phyloP scores from a whole-genome alignment of 192 early-diverging fungal genomes.

The Mortierella antarctica region DNA sequence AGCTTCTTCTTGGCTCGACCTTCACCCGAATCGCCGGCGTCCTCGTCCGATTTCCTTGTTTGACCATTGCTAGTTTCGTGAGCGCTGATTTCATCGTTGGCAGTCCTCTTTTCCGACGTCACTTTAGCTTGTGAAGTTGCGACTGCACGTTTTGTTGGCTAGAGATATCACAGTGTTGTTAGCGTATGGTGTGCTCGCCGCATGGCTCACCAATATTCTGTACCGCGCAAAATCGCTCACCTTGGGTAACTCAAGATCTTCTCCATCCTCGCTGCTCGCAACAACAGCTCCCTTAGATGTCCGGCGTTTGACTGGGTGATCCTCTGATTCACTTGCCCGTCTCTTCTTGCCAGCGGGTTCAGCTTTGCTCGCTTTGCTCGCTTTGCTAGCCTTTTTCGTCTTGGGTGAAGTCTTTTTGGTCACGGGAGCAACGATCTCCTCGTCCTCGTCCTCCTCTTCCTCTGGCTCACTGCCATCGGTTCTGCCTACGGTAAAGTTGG shows the following conservation, averaged over 20 bases:
- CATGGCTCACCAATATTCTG: background rate
- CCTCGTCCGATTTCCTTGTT: slow-evolving; percentile 37
- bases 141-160: slow-evolving; percentile 41
- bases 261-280: slow-evolving; percentile 32
- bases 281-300: slow-evolving; percentile 33
- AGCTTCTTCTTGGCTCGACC: slow-evolving; percentile 41
- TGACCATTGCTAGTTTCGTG: slow-evolving; percentile 20
- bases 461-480: background rate
- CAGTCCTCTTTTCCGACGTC: slow-evolving; percentile 37
- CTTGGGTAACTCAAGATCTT: slow-evolving; percentile 35
- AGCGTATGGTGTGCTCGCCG: background rate
- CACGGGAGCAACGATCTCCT: slow-evolving; percentile 6
- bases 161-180: background rate
- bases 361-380: slow-evolving; percentile 8
- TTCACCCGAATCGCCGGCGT: slow-evolving; percentile 40
- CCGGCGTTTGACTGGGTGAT: slow-evolving; percentile 28
- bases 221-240: background rate
- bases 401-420: slow-evolving; percentile 31
- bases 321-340: slow-evolving; percentile 21
- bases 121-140: slow-evolving; percentile 6
- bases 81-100: slow-evolving; percentile 30
- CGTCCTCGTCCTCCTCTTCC: slow-evolving; percentile 36
- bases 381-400: slow-evolving; percentile 14
- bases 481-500: slow-evolving; percentile 20
- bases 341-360: slow-evolving; percentile 40